Evolutionary conservation across 2,329 filamentous ascomycete genomes (phyloP).

Genomic region (Ophiostoma angusticollis): DNA sequence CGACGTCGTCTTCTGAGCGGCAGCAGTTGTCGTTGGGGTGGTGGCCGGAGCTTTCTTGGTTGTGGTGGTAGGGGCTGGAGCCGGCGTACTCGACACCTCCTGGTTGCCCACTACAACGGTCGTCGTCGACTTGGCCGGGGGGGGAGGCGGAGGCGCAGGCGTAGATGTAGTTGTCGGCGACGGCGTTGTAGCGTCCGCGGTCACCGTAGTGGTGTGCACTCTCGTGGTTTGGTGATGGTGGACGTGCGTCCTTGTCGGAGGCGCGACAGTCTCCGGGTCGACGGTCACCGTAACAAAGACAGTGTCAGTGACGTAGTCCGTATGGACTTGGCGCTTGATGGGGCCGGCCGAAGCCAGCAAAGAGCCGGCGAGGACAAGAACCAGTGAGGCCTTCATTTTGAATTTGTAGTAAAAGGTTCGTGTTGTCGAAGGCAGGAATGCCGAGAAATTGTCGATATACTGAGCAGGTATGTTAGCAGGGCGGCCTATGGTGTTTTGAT

Average conservation of each 20-base stretch:
- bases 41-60: neutral
- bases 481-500: no score
- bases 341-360: constrained; percentile 33
- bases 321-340: constrained; percentile 29
- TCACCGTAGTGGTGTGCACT: constrained; percentile 6
- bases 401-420: neutral
- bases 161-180: neutral
- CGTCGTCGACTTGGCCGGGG: constrained; percentile 3
- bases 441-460: no score
- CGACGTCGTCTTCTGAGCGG: neutral
- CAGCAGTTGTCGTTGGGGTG: neutral
- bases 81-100: constrained; percentile 13
- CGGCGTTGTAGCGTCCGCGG: neutral
- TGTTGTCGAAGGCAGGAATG: neutral
- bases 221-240: no score
- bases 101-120: constrained; percentile 5
- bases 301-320: constrained; percentile 27
- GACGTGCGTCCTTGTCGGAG: neutral
- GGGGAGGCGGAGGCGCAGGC: neutral
- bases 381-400: constrained; percentile 39
- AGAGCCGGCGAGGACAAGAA: constrained; percentile 33
- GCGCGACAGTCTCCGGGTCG: constrained; percentile 6
- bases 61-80: constrained; percentile 9
- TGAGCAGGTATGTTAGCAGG: constrained; percentile 5
- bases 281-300: constrained; percentile 34